A percentile compares a stretch with the other conserved stretches of the same genome.
phyloP scores from a whole-genome alignment of 225 moss, liverwort and hornwort genomes.

The Physcomitrium patens region DNA sequence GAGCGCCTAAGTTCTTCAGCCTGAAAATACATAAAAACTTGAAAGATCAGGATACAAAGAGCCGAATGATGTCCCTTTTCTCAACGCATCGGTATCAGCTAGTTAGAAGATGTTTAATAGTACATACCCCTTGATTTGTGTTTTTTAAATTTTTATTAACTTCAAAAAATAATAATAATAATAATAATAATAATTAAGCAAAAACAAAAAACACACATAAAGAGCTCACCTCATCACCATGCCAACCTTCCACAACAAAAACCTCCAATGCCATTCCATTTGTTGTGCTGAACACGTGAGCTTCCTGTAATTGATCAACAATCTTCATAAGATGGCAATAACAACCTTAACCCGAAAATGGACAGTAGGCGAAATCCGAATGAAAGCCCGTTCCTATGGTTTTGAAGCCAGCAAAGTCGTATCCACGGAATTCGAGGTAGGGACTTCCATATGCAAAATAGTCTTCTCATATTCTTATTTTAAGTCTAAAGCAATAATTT shows the following conservation, averaged over 20 bases:
- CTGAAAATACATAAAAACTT: conserved; percentile 39
- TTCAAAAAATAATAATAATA: no score
- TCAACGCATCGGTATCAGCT: not conserved
- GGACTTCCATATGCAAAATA: not conserved
- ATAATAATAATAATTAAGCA: no score
- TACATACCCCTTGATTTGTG: not conserved
- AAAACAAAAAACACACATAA: conserved; percentile 10
- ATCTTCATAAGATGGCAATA: conserved; percentile 25
- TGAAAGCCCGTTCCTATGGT: not conserved
- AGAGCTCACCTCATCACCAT: conserved; percentile 68
- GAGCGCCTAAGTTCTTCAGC: conserved; percentile 74
- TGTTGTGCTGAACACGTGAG: conserved; percentile 93
- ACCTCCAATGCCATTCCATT: conserved; percentile 98
- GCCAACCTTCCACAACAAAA: conserved; percentile 98
- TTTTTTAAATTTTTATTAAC: not conserved
- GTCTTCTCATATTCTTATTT: not conserved
- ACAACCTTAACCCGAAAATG: not conserved
- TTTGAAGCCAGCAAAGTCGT: not conserved
- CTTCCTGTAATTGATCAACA: conserved; percentile 67
- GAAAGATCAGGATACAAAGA: conserved; percentile 17
- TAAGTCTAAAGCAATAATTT: not conserved
- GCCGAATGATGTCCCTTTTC: not conserved
- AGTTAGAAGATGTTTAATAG: not conserved
- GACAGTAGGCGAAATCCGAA: conserved; percentile 13
- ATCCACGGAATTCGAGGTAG: no score